Evolutionary conservation across 208 protist genomes (phyloP).

Genomic region (Trypanosoma theileri): DNA sequence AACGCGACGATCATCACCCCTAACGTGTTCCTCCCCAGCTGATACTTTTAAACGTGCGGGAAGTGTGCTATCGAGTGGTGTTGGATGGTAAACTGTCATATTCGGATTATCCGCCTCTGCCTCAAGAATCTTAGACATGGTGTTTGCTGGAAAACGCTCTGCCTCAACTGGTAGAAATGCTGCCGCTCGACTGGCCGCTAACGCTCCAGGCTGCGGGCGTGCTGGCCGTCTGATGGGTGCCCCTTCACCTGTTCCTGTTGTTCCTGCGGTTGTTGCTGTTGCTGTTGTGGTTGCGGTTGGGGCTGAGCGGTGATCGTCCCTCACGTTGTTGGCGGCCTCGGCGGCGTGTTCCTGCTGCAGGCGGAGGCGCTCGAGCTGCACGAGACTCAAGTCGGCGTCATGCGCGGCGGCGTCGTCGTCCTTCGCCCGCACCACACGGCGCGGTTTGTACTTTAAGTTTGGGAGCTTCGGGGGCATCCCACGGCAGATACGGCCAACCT

Average conservation of each 20-base stretch:
- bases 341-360: constrained; percentile 34
- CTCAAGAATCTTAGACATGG: constrained; percentile 47
- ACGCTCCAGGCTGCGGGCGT: not conserved
- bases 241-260: not conserved
- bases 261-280: constrained; percentile 11
- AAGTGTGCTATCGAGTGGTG: constrained; percentile 29
- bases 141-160: constrained; percentile 49
- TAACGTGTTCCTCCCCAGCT: constrained; percentile 7
- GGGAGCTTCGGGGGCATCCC: constrained; percentile 70
- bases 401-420: constrained; percentile 26
- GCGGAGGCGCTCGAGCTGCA: constrained; percentile 62
- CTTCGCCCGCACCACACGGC: constrained; percentile 40
- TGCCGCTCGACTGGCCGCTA: not conserved
- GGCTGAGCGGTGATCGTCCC: no score
- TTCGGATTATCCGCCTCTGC: constrained; percentile 13
- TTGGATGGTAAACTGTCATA: constrained; percentile 35
- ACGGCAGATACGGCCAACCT: no score
- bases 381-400: constrained; percentile 43
- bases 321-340: no score
- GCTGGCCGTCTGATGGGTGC: not conserved
- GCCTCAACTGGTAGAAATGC: constrained; percentile 31
- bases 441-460: constrained; percentile 70
- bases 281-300: constrained; percentile 4
- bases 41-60: constrained; percentile 12
- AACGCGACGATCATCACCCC: constrained; percentile 31